A percentile compares a stretch with the other conserved stretches of the same genome.
These are phyloP conservation scores for Nematocida displodere DNA, from an alignment of 371 early-diverging fungal species.

Conservation along the genomic window DNA sequence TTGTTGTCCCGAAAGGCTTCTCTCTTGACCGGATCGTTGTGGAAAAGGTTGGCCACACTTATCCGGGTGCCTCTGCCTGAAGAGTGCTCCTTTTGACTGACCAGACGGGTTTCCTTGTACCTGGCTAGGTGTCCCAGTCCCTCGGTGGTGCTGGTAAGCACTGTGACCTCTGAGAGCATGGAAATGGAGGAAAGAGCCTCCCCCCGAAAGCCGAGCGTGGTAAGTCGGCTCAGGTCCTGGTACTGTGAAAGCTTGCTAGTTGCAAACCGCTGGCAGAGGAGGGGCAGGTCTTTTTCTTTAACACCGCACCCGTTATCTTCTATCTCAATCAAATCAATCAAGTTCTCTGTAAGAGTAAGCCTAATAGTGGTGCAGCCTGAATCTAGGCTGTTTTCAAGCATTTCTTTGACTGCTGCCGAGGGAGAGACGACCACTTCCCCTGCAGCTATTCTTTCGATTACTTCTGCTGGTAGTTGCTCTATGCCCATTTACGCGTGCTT, in stretches of 20 bases:
- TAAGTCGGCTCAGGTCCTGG: conserved; percentile 76
- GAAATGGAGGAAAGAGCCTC: conserved; percentile 93
- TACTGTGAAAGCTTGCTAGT: conserved; percentile 80
- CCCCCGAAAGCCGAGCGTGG: conserved; percentile 93
- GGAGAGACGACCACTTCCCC: conserved; percentile 67
- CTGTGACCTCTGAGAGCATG: conserved; percentile 77
- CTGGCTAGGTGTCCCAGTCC: conserved; percentile 19
- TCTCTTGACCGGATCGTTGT: conserved; percentile 56
- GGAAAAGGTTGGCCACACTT: conserved; percentile 59
- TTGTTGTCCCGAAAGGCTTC: conserved; percentile 56
- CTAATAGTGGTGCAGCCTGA: conserved; percentile 78
- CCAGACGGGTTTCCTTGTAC: conserved; percentile 45
- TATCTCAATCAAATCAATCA: conserved; percentile 79
- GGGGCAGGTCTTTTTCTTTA: conserved; percentile 68
- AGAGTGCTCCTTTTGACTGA: conserved; percentile 23
- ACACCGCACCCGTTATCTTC: conserved; percentile 94
- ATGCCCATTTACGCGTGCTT: conserved; percentile 45
- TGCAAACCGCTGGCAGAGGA: conserved; percentile 84
- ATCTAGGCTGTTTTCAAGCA: conserved; percentile 90
- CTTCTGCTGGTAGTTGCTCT: conserved; percentile 55
- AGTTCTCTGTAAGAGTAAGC: conserved; percentile 75
- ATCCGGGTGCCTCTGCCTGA: conserved; percentile 57
- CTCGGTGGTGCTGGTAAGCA: conserved; percentile 65
- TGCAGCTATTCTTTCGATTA: conserved; percentile 62
- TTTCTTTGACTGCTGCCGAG: conserved; percentile 85